Evolutionary conservation across 345 rosid genomes (phyloP).

Genomic region (Boechera stricta): DNA sequence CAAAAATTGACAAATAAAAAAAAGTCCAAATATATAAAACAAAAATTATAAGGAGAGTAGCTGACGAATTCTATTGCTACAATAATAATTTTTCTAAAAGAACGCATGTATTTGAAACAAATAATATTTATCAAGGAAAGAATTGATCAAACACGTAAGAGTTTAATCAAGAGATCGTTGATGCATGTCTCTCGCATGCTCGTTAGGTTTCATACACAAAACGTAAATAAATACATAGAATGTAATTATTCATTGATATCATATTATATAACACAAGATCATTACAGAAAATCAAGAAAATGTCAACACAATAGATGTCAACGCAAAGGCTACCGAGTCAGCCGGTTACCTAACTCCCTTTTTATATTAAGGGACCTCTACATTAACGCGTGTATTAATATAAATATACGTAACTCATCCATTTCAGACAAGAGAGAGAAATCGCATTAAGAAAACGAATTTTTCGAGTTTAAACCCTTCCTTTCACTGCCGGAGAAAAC

Average conservation of each 20-base stretch:
- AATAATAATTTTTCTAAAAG: not conserved
- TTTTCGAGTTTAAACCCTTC: conserved; percentile 7
- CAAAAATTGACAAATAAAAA: not conserved
- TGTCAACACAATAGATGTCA: conserved; percentile 40
- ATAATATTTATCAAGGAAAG: conserved; percentile 6
- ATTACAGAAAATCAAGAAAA: conserved; percentile 21
- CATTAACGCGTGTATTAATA: conserved; percentile 15
- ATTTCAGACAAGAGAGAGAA: conserved; percentile 15
- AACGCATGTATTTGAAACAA: not conserved
- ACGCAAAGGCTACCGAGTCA: conserved; percentile 47
- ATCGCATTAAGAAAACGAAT: not conserved
- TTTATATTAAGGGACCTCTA: not conserved
- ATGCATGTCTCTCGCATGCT: conserved; percentile 49
- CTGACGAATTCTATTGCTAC: not conserved
- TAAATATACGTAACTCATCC: conserved; percentile 32
- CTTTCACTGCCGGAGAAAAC: conserved; percentile 14
- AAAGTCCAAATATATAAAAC: not conserved
- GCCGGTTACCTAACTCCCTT: conserved; percentile 39
- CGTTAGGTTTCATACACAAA: conserved; percentile 39
- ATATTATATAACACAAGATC: conserved; percentile 31
- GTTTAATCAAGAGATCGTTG: conserved; percentile 36
- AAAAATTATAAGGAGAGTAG: not conserved
- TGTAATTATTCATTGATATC: conserved; percentile 19
- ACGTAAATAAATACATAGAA: not conserved
- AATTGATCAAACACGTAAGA: conserved; percentile 23